Evolutionary conservation across 2,329 filamentous ascomycete species (phyloP).

Genomic region (Pseudocercospora vitis): DNA sequence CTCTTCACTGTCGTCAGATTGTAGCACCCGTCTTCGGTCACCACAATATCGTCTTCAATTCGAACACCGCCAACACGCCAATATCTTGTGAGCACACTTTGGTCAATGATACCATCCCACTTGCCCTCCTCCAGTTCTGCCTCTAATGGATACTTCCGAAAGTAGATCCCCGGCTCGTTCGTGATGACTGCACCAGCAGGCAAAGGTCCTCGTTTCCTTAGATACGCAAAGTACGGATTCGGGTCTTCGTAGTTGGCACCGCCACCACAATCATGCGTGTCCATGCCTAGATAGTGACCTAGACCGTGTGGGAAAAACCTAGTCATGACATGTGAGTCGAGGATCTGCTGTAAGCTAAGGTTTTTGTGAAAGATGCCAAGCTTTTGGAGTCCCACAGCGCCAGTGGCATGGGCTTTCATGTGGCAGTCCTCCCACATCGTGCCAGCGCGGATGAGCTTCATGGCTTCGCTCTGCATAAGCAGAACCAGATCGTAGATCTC

Average conservation of each 20-base stretch:
- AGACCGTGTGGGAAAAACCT: conserved; percentile 55
- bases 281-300: conserved; percentile 55
- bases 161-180: conserved; percentile 88
- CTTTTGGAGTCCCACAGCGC: conserved; percentile 73
- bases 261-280: conserved; percentile 53
- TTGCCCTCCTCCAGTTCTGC: conserved; percentile 63
- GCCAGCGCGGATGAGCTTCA: conserved; percentile 69
- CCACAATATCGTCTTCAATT: conserved; percentile 83
- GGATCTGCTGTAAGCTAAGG: conserved; percentile 44
- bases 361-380: conserved; percentile 65
- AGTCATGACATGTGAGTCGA: conserved; percentile 47
- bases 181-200: conserved; percentile 74
- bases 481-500: conserved; percentile 65
- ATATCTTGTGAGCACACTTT: conserved; percentile 63
- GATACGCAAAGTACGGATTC: conserved; percentile 82
- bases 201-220: conserved; percentile 64
- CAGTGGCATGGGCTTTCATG: conserved; percentile 73
- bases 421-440: conserved; percentile 82
- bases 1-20: conserved; percentile 78
- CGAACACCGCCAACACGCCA: conserved; percentile 83
- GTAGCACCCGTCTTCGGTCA: conserved; percentile 75
- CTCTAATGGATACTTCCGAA: conserved; percentile 71
- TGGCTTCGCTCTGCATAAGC: conserved; percentile 81
- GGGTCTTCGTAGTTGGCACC: conserved; percentile 60
- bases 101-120: conserved; percentile 66